A percentile compares a stretch with the other conserved stretches of the same genome.
These are phyloP conservation scores for Pyrus bretschneideri DNA, from an alignment of 306 rosid species.

Conservation along the genomic window DNA sequence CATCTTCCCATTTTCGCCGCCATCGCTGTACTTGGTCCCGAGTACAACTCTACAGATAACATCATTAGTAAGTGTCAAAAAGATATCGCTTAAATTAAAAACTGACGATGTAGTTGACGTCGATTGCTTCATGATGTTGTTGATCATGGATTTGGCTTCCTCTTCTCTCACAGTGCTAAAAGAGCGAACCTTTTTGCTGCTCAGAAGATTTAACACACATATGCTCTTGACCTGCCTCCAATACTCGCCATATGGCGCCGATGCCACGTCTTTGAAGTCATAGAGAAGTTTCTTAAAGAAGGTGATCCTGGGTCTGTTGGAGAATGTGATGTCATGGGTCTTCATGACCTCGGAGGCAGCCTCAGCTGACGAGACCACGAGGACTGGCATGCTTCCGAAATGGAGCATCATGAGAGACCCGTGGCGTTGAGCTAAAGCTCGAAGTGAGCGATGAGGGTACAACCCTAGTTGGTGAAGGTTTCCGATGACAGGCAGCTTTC, in stretches of 20 bases:
- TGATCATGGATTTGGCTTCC: constrained; percentile 11
- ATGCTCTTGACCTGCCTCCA: constrained; percentile 6
- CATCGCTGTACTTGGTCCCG: neutral
- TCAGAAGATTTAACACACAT: constrained; percentile 18
- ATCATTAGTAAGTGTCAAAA: neutral
- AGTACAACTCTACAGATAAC: neutral
- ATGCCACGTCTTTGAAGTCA: neutral
- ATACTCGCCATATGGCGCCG: neutral
- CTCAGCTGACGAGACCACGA: neutral
- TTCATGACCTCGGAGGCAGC: neutral
- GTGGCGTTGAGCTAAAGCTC: neutral
- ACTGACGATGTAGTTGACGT: neutral
- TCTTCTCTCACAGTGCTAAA: constrained; percentile 22
- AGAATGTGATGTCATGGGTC: neutral
- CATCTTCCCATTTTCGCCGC: neutral
- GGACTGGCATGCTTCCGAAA: constrained; percentile 14
- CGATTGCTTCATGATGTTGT: constrained; percentile 4
- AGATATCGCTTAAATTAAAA: neutral
- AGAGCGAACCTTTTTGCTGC: constrained; percentile 27
- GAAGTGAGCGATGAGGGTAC: constrained; percentile 6
- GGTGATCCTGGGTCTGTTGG: neutral
- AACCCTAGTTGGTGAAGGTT: neutral
- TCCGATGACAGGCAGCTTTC: neutral
- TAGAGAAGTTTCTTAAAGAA: neutral
- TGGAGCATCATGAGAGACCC: constrained; percentile 29